These are phyloP conservation scores for Apodospora peruviana DNA, from an alignment of 495 filamentous ascomycete genomes.

Conservation along the genomic window DNA sequence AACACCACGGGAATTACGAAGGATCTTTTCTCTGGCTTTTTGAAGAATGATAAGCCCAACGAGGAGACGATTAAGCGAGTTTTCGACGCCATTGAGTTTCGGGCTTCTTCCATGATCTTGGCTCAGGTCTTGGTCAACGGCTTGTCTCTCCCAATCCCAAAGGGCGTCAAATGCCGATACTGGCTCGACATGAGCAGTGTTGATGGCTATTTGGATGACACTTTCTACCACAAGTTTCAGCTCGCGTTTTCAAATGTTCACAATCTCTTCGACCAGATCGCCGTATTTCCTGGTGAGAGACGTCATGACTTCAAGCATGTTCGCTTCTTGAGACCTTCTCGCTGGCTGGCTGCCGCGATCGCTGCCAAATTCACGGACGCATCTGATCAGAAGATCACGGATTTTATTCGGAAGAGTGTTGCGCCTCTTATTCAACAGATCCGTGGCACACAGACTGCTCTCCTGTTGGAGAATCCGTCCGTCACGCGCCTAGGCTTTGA, in stretches of 20 bases:
- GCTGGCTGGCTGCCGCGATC: constrained; percentile 19
- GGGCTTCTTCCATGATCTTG: constrained; percentile 24
- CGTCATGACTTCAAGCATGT: constrained; percentile 17
- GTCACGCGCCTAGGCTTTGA: background rate
- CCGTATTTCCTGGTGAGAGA: constrained; percentile 19
- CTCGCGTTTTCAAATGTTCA: constrained; percentile 8
- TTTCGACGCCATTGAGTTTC: constrained; percentile 31
- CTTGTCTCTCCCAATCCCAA: constrained; percentile 20
- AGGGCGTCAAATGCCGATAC: constrained; percentile 14
- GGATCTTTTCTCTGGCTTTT: constrained; percentile 12
- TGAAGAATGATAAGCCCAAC: background rate
- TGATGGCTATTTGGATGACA: background rate
- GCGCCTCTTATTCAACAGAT: constrained; percentile 2
- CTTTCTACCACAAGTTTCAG: constrained; percentile 13
- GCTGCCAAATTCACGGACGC: constrained; percentile 7
- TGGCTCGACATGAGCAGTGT: constrained; percentile 14
- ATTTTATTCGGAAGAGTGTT: constrained; percentile 10
- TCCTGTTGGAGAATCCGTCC: constrained; percentile 1
- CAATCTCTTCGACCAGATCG: constrained; percentile 13
- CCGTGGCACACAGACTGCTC: background rate
- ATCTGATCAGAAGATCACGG: constrained; percentile 2
- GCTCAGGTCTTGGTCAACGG: constrained; percentile 23
- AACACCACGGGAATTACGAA: constrained; percentile 13
- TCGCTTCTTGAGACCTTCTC: constrained; percentile 16
- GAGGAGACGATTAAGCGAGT: constrained; percentile 22